Evolutionary conservation across 805 yeast genomes (phyloP).

Genomic region (Pichia sporocuriosa): DNA sequence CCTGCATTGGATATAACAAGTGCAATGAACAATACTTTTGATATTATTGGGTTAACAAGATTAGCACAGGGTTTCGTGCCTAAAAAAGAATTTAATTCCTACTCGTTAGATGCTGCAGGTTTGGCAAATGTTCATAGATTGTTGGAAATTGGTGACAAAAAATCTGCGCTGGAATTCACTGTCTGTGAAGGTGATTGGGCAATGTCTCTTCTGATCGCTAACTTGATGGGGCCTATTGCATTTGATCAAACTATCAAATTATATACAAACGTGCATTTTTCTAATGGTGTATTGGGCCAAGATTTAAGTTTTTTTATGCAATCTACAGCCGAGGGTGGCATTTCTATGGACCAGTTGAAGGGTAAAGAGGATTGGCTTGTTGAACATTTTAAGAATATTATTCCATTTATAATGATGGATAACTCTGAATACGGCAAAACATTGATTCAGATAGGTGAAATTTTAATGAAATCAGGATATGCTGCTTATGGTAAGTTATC

Average conservation of each 20-base stretch:
- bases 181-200: slow-evolving; percentile 67
- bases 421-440: slow-evolving; percentile 19
- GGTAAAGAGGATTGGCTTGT: slow-evolving; percentile 26
- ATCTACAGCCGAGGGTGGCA: slow-evolving; percentile 16
- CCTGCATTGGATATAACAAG: slow-evolving; percentile 31
- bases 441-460: slow-evolving; percentile 30
- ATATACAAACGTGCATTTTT: slow-evolving; percentile 18
- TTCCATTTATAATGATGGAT: slow-evolving; percentile 28
- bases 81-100: slow-evolving; percentile 21
- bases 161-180: slow-evolving; percentile 58
- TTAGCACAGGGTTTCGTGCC: slow-evolving; percentile 9
- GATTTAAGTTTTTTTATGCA: slow-evolving; percentile 27
- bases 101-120: slow-evolving; percentile 18
- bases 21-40: slow-evolving; percentile 11
- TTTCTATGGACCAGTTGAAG: slow-evolving; percentile 14
- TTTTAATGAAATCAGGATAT: slow-evolving; percentile 31
- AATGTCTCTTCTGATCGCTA: slow-evolving; percentile 64
- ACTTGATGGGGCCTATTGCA: slow-evolving; percentile 53
- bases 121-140: slow-evolving; percentile 29
- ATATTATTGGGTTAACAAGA: slow-evolving; percentile 17
- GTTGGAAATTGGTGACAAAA: slow-evolving; percentile 57
- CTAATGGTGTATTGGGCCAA: slow-evolving; percentile 20
- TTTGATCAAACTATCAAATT: slow-evolving; percentile 39
- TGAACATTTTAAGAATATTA: slow-evolving; percentile 24
- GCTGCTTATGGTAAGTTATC: slow-evolving; percentile 36